Evolutionary conservation across 2,329 filamentous ascomycete species (phyloP).

Genomic region (Hymenoscyphus occultus): DNA sequence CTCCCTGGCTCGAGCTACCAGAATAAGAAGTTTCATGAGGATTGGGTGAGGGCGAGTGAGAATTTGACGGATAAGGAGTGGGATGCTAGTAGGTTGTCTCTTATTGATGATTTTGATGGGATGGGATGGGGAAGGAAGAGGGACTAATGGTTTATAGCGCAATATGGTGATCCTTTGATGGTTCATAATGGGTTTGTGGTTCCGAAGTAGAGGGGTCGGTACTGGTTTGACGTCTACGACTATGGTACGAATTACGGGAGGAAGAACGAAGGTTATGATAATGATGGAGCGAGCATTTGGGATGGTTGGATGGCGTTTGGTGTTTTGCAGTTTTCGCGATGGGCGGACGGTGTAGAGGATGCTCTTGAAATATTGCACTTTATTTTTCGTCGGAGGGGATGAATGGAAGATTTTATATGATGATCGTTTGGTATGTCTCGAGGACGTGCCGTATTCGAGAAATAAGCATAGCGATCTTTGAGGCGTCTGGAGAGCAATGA

Average conservation of each 20-base stretch:
- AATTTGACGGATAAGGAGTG: slow-evolving; percentile 51
- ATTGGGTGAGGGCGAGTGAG: slow-evolving; percentile 49
- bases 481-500: no score
- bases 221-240: neutral
- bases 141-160: slow-evolving; percentile 33
- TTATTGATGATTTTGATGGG: no score
- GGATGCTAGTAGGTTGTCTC: slow-evolving; percentile 41
- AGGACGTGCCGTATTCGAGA: no score
- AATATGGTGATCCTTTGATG: slow-evolving; percentile 44
- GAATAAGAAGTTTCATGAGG: slow-evolving; percentile 55
- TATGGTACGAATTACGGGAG: neutral
- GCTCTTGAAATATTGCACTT: neutral
- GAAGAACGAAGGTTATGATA: slow-evolving; percentile 1
- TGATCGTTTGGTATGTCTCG: no score
- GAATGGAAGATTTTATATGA: no score
- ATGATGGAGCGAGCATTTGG: neutral
- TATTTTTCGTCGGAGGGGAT: neutral
- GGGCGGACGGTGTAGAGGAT: neutral
- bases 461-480: no score
- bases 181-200: neutral
- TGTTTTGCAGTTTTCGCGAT: neutral
- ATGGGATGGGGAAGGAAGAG: neutral
- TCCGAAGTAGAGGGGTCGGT: neutral
- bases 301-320: slow-evolving; percentile 6
- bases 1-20: slow-evolving; percentile 51